Evolutionary conservation across 1,284 basidiomycete genomes (phyloP).

Genomic region (Malassezia pachydermatis): DNA sequence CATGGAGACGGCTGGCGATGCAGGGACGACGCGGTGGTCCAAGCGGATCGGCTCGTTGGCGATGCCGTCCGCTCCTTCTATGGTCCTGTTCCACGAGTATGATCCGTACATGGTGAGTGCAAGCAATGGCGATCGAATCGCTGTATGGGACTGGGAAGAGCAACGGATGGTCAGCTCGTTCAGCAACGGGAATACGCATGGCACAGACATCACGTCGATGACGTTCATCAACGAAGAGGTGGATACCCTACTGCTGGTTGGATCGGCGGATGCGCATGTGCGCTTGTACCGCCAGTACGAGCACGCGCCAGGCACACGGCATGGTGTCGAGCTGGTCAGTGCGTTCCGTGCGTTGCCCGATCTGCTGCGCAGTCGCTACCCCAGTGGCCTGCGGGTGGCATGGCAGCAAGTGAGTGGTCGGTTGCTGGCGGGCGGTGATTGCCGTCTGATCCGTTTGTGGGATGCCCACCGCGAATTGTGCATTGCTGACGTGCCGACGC

Average conservation of each 20-base stretch:
- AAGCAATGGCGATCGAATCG: constrained; percentile 76
- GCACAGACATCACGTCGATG: constrained; percentile 76
- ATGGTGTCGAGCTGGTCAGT: constrained; percentile 68
- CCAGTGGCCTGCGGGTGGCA: constrained; percentile 74
- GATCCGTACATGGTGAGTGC: constrained; percentile 78
- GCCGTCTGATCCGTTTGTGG: constrained; percentile 80
- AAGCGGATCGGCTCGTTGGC: constrained; percentile 65
- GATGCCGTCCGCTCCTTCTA: constrained; percentile 51
- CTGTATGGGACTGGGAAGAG: constrained; percentile 88
- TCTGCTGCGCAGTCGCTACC: constrained; percentile 60
- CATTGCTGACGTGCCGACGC: constrained; percentile 71
- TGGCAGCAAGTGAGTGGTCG: constrained; percentile 87
- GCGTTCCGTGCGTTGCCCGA: constrained; percentile 83
- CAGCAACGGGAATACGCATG: constrained; percentile 73
- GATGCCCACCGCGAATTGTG: constrained; percentile 84
- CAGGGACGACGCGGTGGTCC: constrained; percentile 67
- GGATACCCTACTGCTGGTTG: constrained; percentile 77
- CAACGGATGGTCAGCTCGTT: constrained; percentile 69
- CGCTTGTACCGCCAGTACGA: constrained; percentile 82
- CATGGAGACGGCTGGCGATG: constrained; percentile 57
- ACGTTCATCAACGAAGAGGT: constrained; percentile 93
- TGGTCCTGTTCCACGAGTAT: constrained; percentile 76
- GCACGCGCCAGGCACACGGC: constrained; percentile 18
- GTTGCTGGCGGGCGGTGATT: constrained; percentile 80
- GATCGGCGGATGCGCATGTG: constrained; percentile 80